Evolutionary conservation across 2,329 filamentous ascomycete genomes (phyloP).

Genomic region (Hymenoscyphus fraxineus): DNA sequence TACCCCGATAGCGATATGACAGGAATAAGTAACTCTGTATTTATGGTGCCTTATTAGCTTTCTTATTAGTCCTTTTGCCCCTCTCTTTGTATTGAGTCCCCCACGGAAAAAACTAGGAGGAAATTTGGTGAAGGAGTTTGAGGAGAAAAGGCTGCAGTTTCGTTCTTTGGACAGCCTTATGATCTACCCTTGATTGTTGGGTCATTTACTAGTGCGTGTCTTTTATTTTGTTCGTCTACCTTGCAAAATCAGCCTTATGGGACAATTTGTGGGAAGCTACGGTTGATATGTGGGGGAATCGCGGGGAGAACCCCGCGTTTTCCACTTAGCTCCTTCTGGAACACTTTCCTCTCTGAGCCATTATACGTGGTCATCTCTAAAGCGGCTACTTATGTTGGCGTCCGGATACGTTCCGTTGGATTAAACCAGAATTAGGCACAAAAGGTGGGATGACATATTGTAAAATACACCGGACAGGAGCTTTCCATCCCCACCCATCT

Average conservation of each 20-base stretch:
- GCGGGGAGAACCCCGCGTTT: constrained; percentile 3
- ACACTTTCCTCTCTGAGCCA: constrained; percentile 2
- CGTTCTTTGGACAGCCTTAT: too few relatives aligned
- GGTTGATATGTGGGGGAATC: neutral
- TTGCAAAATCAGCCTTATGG: too few relatives aligned
- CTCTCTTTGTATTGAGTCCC: neutral
- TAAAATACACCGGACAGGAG: neutral
- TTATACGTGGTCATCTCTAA: neutral
- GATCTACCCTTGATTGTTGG: too few relatives aligned
- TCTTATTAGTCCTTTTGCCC: neutral
- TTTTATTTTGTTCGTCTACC: too few relatives aligned
- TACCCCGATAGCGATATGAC: neutral
- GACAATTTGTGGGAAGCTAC: too few relatives aligned
- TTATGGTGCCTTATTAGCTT: neutral
- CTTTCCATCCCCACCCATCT: neutral
- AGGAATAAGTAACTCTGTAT: neutral
- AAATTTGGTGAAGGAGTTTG: too few relatives aligned
- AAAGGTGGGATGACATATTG: neutral
- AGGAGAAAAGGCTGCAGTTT: too few relatives aligned
- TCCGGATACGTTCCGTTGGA: neutral
- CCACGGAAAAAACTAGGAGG: too few relatives aligned
- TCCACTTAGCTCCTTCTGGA: neutral
- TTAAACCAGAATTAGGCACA: neutral
- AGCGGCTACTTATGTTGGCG: neutral
- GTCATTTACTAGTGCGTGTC: too few relatives aligned